phyloP scores from a whole-genome alignment of 768 basidiomycete species.

The Leccinum ochraceum region DNA sequence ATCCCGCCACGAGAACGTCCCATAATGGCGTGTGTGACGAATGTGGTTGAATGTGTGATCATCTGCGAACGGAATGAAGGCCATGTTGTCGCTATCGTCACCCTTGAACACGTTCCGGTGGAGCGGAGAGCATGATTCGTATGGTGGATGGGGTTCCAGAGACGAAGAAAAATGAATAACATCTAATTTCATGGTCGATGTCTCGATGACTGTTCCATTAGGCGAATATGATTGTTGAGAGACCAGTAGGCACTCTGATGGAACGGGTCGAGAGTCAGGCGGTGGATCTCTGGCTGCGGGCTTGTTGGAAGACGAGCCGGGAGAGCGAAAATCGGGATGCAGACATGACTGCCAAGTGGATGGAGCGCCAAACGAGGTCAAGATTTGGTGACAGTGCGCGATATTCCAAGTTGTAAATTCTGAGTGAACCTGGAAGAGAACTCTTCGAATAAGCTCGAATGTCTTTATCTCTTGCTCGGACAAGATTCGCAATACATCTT shows the following conservation, averaged over 20 bases:
- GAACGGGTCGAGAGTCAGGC: not conserved
- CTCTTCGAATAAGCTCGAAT: constrained; percentile 15
- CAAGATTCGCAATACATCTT: constrained; percentile 10
- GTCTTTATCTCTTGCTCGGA: constrained; percentile 1
- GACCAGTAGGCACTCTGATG: constrained; percentile 2
- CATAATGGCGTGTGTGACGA: constrained; percentile 44
- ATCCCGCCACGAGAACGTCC: constrained; percentile 52
- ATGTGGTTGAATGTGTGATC: constrained; percentile 51
- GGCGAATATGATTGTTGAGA: constrained; percentile 18
- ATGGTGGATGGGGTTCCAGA: constrained; percentile 39
- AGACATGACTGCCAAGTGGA: constrained; percentile 16
- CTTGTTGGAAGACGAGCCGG: not conserved
- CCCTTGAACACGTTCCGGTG: constrained; percentile 49
- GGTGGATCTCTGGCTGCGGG: not conserved
- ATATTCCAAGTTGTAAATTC: constrained; percentile 27
- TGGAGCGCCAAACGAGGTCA: constrained; percentile 19
- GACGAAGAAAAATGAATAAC: constrained; percentile 10
- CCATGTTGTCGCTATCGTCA: constrained; percentile 58
- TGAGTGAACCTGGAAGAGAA: constrained; percentile 25
- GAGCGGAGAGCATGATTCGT: constrained; percentile 59
- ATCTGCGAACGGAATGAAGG: constrained; percentile 64
- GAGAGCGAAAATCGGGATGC: constrained; percentile 16
- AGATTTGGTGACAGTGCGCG: constrained; percentile 12
- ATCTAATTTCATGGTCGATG: constrained; percentile 15
- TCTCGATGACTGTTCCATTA: constrained; percentile 13